Evolutionary conservation across 495 filamentous ascomycete genomes (phyloP), one percentile per base, ranked within the genome.

Genomic region (Paragyromitra xinjiangensis): DNA sequence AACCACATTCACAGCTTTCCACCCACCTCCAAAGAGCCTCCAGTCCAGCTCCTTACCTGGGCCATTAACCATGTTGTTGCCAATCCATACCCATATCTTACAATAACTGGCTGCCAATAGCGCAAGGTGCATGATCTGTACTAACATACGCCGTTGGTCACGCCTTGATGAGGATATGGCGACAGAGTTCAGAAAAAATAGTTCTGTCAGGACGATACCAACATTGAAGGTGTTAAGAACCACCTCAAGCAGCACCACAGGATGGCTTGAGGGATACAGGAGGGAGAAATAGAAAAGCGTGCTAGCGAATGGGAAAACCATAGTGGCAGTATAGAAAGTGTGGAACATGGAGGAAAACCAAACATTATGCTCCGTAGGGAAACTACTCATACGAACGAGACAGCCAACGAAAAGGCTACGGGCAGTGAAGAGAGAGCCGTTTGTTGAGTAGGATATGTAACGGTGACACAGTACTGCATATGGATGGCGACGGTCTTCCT

Each of bases 231-330:
- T 77, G 26, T 72, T 77, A 22, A 77, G 67, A 12, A 72, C 61
- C 7, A 77, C 39, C 19, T 77, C 73, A 1, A 77, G n/a, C 9
- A 22, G 22, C 16, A 67, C 24, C 9, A 44, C 40, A 16, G 71
- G 68, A 14, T 55, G 48, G 59, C 24, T 16, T 19, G 29, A 58
- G 19, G 48, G 69, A 4, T 34, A n/a, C 34, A 72, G 12, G 19
- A 64, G 19, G 22, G 39, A 16, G 8, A 77, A 77, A 40, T 66
- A 77, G 11, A 50, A n/a, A 3, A 77, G 40, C 0, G 74, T 53
- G 26, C 74, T 72, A n/a, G 68, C 24, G 50, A 77, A 39, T 29
- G 74, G 74, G 16, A 66, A 12, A 26, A 77, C 61, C 74, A 73
- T 77, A n/a, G 63, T 40, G 19, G 16, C 24, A 42, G 74, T 73